Conservation (phyloP, 192 early-diverging fungal genomes). For the Entomortierella lignicola region DNA sequence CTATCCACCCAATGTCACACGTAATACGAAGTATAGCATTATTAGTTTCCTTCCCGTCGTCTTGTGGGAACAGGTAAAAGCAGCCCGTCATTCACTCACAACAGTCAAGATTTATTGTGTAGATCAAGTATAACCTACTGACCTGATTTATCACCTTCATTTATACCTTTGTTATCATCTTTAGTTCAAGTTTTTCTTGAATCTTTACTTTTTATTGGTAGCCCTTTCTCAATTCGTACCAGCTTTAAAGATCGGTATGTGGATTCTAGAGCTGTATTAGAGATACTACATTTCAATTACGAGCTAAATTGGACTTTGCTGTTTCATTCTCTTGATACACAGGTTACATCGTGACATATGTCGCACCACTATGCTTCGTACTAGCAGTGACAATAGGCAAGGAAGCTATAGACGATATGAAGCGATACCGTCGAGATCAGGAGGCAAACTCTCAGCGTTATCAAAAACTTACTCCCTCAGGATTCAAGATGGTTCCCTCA, state of each 20-base stretch:
- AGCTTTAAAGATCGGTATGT: constrained; percentile 80
- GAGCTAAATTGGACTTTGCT: background rate
- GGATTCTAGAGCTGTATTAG: no score
- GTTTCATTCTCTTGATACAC: constrained; percentile 13
- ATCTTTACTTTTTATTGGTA: constrained; percentile 94
- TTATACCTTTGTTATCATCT: no score
- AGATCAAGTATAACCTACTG: no score
- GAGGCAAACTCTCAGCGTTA: constrained; percentile 94
- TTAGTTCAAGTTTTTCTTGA: constrained; percentile 96
- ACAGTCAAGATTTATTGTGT: no score
- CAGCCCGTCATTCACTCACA: background rate
- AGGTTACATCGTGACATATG: constrained; percentile 91
- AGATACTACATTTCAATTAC: no score
- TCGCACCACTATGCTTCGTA: constrained; percentile 95
- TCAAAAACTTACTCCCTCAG: constrained; percentile 64
- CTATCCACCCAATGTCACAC: constrained; percentile 83
- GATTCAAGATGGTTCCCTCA: constrained; percentile 71
- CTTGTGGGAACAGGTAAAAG: constrained; percentile 78
- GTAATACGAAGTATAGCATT: constrained; percentile 90
- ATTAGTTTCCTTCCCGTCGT: constrained; percentile 84
- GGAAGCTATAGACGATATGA: constrained; percentile 91
- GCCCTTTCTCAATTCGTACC: constrained; percentile 94
- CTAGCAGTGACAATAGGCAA: constrained; percentile 91
- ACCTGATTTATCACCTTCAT: no score
- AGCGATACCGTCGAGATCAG: constrained; percentile 80